A percentile compares a stretch with the other conserved stretches of the same genome.
phyloP scores from a whole-genome alignment of 495 filamentous ascomycete genomes.

The Aspergillus conjunctus region DNA sequence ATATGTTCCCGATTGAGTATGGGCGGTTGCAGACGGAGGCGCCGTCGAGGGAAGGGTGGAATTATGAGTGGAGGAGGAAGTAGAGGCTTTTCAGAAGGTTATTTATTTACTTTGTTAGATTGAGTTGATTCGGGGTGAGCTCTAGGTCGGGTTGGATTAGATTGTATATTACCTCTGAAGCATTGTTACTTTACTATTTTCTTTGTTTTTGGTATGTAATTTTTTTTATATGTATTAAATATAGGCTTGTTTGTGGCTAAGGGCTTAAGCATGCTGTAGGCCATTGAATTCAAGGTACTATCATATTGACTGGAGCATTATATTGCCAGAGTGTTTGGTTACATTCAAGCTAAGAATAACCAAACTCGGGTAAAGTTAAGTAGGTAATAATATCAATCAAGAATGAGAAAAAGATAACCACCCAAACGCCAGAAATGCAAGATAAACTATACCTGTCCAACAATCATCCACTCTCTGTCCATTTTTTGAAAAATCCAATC shows the following conservation, averaged over 20 bases:
- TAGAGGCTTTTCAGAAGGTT: too few relatives aligned
- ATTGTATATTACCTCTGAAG: too few relatives aligned
- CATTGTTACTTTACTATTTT: too few relatives aligned
- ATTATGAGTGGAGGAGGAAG: conserved; percentile 60
- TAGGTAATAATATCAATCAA: conserved; percentile 10
- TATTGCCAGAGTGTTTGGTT: too few relatives aligned
- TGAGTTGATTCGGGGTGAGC: too few relatives aligned
- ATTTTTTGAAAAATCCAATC: conserved; percentile 26
- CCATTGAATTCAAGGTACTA: too few relatives aligned
- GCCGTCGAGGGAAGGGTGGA: conserved; percentile 72
- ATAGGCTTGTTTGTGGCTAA: not conserved
- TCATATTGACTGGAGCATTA: not conserved
- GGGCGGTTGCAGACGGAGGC: conserved; percentile 79
- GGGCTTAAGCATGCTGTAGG: too few relatives aligned
- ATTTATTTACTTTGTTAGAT: too few relatives aligned
- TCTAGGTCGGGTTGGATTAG: too few relatives aligned
- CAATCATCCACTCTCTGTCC: conserved; percentile 14
- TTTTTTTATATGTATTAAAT: not conserved
- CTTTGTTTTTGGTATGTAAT: not conserved
- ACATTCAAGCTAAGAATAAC: too few relatives aligned
- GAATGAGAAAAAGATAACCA: conserved; percentile 27
- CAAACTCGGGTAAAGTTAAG: not conserved
- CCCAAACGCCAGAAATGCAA: conserved; percentile 52
- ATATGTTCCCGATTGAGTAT: conserved; percentile 83
- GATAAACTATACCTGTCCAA: conserved; percentile 33